Evolutionary conservation across 2,329 filamentous ascomycete species (phyloP).

Genomic region (Nothophoma quercina): DNA sequence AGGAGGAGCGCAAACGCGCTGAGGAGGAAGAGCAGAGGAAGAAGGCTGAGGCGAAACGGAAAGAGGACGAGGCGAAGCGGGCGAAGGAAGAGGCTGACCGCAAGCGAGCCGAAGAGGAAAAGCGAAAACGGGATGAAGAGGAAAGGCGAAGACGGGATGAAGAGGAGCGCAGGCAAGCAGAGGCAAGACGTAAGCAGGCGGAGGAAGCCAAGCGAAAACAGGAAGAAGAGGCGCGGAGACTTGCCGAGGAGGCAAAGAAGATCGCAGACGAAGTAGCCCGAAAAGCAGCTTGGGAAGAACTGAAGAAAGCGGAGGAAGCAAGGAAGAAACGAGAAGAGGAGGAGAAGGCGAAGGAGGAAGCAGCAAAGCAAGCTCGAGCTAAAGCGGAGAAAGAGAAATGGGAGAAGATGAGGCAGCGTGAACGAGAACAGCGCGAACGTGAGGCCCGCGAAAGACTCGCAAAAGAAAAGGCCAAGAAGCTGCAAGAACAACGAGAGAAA

Average conservation of each 20-base stretch:
- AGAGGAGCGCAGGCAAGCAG: constrained; percentile 28
- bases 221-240: constrained; percentile 51
- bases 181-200: constrained; percentile 50
- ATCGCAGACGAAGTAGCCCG: constrained; percentile 55
- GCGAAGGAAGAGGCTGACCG: constrained; percentile 56
- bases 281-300: constrained; percentile 51
- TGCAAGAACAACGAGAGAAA: constrained; percentile 52
- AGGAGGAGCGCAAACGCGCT: constrained; percentile 67
- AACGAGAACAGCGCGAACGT: constrained; percentile 58
- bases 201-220: constrained; percentile 52
- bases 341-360: constrained; percentile 58
- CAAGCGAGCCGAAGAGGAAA: constrained; percentile 15
- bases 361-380: constrained; percentile 54
- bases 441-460: constrained; percentile 57
- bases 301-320: constrained; percentile 47
- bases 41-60: constrained; percentile 51
- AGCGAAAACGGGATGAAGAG: constrained; percentile 46
- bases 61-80: constrained; percentile 48
- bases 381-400: constrained; percentile 60
- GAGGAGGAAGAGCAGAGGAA: constrained; percentile 51
- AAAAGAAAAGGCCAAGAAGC: constrained; percentile 48
- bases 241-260: constrained; percentile 56
- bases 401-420: constrained; percentile 58
- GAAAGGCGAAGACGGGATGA: constrained; percentile 44
- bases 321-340: constrained; percentile 42